These are phyloP conservation scores for Suillus weaverae DNA, from an alignment of 768 basidiomycete genomes.

Conservation along the genomic window DNA sequence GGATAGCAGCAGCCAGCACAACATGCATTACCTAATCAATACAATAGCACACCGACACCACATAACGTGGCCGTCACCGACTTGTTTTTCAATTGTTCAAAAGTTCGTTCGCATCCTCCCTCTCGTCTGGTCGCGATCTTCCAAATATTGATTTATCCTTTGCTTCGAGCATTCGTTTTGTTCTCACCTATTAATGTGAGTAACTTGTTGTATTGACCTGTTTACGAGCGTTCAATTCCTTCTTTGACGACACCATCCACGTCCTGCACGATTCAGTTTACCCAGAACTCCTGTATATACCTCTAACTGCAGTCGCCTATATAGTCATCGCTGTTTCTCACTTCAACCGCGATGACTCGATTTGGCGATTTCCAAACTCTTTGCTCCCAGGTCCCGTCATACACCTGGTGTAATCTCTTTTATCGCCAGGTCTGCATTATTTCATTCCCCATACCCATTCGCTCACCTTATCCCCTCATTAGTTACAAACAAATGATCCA, in stretches of 20 bases:
- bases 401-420: conserved; percentile 95
- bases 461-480: conserved; percentile 26
- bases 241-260: conserved; percentile 24
- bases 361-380: conserved; percentile 76
- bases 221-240: conserved; percentile 26
- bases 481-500: conserved; percentile 41
- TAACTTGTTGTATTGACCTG: conserved; percentile 32
- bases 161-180: background rate
- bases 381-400: conserved; percentile 70
- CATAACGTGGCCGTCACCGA: background rate
- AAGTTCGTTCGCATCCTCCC: background rate
- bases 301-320: background rate
- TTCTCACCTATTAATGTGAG: conserved; percentile 1
- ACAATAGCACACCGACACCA: conserved; percentile 2
- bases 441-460: conserved; percentile 11
- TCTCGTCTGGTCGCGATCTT: background rate
- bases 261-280: conserved; percentile 20
- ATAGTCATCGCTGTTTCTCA: background rate
- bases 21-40: background rate
- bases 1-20: background rate
- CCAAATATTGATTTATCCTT: background rate
- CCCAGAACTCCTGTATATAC: background rate
- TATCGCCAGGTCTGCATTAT: conserved; percentile 69
- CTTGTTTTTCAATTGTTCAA: background rate
- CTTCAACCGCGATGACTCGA: conserved; percentile 42